phyloP scores from a whole-genome alignment of 2,329 filamentous ascomycete genomes.

The Fusarium secorum region DNA sequence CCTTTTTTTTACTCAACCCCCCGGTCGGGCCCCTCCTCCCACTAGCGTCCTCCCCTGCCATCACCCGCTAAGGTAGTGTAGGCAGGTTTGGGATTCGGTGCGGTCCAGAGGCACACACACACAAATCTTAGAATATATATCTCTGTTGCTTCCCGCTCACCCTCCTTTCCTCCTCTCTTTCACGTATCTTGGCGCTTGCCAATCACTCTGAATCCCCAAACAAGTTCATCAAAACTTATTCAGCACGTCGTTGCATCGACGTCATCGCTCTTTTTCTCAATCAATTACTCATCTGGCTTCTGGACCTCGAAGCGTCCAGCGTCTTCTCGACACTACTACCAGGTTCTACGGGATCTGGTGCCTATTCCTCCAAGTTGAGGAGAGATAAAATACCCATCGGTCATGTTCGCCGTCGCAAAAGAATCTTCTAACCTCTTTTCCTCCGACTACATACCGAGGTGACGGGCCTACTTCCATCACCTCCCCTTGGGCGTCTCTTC shows the following conservation, averaged over 20 bases:
- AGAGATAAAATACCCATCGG: constrained; percentile 49
- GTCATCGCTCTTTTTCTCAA: constrained; percentile 39
- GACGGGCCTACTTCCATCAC: constrained; percentile 59
- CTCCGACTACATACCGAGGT: constrained; percentile 69
- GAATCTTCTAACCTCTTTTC: constrained; percentile 62
- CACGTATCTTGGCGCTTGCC: constrained; percentile 51
- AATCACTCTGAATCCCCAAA: constrained; percentile 43
- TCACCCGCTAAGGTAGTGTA: constrained; percentile 23
- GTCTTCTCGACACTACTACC: constrained; percentile 40
- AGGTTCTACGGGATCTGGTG: constrained; percentile 44
- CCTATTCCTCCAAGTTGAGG: constrained; percentile 44
- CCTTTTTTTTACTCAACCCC: constrained; percentile 39
- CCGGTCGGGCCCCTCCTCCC: constrained; percentile 27
- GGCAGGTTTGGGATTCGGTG: constrained; percentile 34
- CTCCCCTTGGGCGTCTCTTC: constrained; percentile 56
- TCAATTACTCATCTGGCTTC: constrained; percentile 12
- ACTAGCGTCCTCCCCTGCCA: constrained; percentile 30
- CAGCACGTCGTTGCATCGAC: constrained; percentile 41
- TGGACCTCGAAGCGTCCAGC: constrained; percentile 44
- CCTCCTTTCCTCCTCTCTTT: constrained; percentile 41
- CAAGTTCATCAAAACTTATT: constrained; percentile 18
- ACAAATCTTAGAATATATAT: constrained; percentile 47
- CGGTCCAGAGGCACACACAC: constrained; percentile 32
- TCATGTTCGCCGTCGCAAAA: constrained; percentile 66
- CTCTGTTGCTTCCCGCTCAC: constrained; percentile 43